Base-by-base conservation (phyloP, 768 basidiomycete genomes). In the Rubroboletus pulcherrimus region DNA sequence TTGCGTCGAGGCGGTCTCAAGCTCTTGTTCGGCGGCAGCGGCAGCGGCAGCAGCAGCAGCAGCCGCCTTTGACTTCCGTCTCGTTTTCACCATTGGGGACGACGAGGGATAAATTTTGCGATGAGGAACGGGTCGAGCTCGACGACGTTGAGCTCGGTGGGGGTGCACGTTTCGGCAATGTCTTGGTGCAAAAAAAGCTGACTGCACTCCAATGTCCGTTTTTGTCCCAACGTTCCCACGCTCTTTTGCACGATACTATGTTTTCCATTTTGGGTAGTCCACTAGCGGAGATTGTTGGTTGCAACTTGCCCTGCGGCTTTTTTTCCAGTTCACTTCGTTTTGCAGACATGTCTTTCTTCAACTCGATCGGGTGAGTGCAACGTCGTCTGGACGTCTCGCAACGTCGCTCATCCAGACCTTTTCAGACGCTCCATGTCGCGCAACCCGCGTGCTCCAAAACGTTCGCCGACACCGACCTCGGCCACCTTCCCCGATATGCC, bases 341-440 rank as follows among this genome's bases (percentile, higher is more conserved):
- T 26, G 4, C 15, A 34, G 47, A n/a, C 37, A 90, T 91, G 89
- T 91, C 89, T 33, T 91, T 90, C 74, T 90, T 91, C 75, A 90
- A 90, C 66, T 85, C 86, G 30, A 81, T 91, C 49, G 85, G 89
- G 89, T 90, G 58, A 51, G 84, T 73, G 39, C 31, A 34, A 14
- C 19, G 38, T 29, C 35, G 40, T 51, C 21, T 26, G n/a, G 10
- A 31, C 29, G 2, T 29, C 17, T 59, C 34, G 53, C 19, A 40
- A 19, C 38, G 15, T 37, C 41, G 49, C 44, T 66, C 43, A 64
- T n/a, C 38, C 24, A 49, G 39, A 10, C 30, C 1, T 21, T 10
- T 58, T 4, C 63, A 89, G 88, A 55, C 84, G 89, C 54, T 85
- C 86, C n/a, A 90, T 89, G 87, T 78, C 80, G 40, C 81, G 86